Evolutionary conservation across 2,329 filamentous ascomycete genomes (phyloP).

Genomic region (Leptosphaerulina australis): DNA sequence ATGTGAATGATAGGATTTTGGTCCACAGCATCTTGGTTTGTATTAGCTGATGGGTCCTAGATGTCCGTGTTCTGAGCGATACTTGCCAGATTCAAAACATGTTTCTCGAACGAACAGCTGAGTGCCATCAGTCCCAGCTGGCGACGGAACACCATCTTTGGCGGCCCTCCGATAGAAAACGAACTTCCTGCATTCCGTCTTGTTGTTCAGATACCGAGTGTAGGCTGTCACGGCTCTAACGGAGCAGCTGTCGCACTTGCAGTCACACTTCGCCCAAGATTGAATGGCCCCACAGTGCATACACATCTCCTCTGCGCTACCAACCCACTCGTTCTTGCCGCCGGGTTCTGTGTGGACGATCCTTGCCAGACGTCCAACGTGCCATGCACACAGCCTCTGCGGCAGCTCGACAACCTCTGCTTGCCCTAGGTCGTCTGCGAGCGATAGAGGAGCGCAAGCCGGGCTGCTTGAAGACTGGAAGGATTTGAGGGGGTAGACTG

Average conservation of each 20-base stretch:
- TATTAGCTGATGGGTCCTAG: constrained; percentile 6
- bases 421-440: constrained; percentile 7
- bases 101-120: constrained; percentile 36
- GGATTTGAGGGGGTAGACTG: constrained; percentile 32
- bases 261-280: constrained; percentile 35
- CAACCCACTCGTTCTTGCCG: constrained; percentile 41
- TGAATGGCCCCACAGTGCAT: constrained; percentile 45
- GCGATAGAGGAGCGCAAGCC: constrained; percentile 26
- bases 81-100: constrained; percentile 18
- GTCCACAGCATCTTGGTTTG: constrained; percentile 10
- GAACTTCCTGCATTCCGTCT: constrained; percentile 28
- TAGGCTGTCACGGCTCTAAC: constrained; percentile 36
- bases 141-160: not conserved
- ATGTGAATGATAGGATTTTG: constrained; percentile 21
- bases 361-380: constrained; percentile 38
- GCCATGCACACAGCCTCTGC: constrained; percentile 42
- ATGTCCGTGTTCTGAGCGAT: not conserved
- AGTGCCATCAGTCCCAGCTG: constrained; percentile 4
- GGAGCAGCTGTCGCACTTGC: constrained; percentile 42
- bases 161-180: constrained; percentile 33
- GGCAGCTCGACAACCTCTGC: constrained; percentile 39
- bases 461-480: constrained; percentile 43
- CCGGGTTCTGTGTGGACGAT: constrained; percentile 26
- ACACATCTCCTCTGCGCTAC: constrained; percentile 36
- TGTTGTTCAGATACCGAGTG: constrained; percentile 41